phyloP scores from a whole-genome alignment of 2,329 filamentous ascomycete species.

The Myotisia sp. region DNA sequence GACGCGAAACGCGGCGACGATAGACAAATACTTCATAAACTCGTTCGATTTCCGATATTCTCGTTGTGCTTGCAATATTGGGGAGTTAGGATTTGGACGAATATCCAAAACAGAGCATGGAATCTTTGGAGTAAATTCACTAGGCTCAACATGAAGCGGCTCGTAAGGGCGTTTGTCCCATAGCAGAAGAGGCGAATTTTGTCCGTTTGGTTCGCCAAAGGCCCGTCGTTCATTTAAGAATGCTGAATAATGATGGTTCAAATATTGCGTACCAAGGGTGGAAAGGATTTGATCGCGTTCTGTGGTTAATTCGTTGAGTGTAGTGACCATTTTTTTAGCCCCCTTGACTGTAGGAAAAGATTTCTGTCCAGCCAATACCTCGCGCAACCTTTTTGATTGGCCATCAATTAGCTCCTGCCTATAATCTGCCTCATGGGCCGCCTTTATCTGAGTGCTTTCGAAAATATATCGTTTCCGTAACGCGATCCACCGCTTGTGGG shows the following conservation, averaged over 20 bases:
- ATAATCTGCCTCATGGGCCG: conserved; percentile 9
- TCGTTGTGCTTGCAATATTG: conserved; percentile 13
- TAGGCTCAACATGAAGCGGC: conserved; percentile 42
- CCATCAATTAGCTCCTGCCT: conserved; percentile 18
- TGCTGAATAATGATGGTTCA: neutral
- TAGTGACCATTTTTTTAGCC: neutral
- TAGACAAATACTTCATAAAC: conserved; percentile 13
- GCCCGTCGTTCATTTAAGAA: neutral
- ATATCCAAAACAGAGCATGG: conserved; percentile 24
- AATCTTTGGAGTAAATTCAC: conserved; percentile 54
- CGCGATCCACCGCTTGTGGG: conserved; percentile 8
- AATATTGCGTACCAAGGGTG: neutral
- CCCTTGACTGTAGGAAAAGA: neutral
- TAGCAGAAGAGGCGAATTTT: conserved; percentile 37
- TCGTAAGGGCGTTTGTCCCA: conserved; percentile 62
- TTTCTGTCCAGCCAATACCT: conserved; percentile 1
- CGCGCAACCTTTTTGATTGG: conserved; percentile 9
- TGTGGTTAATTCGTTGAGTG: neutral
- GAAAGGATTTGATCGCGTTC: conserved; percentile 1
- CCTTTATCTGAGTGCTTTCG: conserved; percentile 16
- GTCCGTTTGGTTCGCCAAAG: neutral
- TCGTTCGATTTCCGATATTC: conserved; percentile 11
- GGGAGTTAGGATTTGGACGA: conserved; percentile 19
- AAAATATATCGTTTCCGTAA: conserved; percentile 14
- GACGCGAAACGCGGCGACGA: conserved; percentile 17